Evolutionary conservation across 208 protist genomes (phyloP).

Genomic region (Trypanosoma brucei): DNA sequence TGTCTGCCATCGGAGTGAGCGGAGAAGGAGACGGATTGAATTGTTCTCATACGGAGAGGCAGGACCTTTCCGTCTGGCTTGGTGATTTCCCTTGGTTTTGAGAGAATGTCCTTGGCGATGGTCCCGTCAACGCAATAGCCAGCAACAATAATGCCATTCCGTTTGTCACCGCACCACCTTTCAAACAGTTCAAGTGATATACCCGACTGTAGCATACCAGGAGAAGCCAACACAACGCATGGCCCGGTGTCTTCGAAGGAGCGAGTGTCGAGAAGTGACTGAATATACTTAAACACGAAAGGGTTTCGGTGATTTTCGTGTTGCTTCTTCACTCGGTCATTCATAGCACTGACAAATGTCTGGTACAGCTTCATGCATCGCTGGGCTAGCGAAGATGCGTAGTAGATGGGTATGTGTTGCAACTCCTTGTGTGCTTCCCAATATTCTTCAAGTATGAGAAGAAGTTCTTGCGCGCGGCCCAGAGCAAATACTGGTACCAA

Average conservation of each 20-base stretch:
- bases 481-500: conserved; percentile 99
- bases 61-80: conserved; percentile 87
- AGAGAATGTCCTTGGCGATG: conserved; percentile 92
- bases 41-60: conserved; percentile 86
- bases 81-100: conserved; percentile 84
- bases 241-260: conserved; percentile 92
- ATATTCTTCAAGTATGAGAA: conserved; percentile 98
- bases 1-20: conserved; percentile 96
- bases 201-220: conserved; percentile 97
- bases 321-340: conserved; percentile 92
- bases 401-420: conserved; percentile 98
- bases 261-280: conserved; percentile 85
- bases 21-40: conserved; percentile 96
- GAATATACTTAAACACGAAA: conserved; percentile 97
- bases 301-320: conserved; percentile 93
- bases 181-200: conserved; percentile 98
- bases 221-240: conserved; percentile 93
- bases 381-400: conserved; percentile 96
- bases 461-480: conserved; percentile 97
- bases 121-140: conserved; percentile 98
- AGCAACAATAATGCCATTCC: conserved; percentile 96
- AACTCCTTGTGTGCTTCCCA: conserved; percentile 96
- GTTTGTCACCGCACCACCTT: conserved; percentile 93
- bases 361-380: conserved; percentile 98
- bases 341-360: conserved; percentile 98